phyloP scores from a whole-genome alignment of 2,329 filamentous ascomycete species.

The Eutypa lata region DNA sequence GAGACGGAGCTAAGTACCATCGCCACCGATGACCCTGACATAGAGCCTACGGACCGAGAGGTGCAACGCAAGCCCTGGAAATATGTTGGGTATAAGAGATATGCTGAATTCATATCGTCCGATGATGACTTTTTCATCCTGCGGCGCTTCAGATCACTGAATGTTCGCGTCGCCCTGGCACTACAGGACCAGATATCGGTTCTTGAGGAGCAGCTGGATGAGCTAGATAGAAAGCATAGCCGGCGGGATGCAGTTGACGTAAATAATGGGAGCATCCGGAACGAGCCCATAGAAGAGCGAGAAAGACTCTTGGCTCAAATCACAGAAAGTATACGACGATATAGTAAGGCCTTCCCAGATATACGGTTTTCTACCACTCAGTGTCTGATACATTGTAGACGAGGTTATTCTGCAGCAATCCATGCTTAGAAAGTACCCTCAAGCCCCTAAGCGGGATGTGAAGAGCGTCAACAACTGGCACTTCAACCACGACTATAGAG shows the following conservation, averaged over 20 bases:
- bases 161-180: conserved; percentile 25
- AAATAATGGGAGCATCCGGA: conserved; percentile 26
- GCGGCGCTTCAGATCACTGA: conserved; percentile 29
- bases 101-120: conserved; percentile 25
- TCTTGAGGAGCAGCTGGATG: conserved; percentile 25
- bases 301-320: conserved; percentile 11
- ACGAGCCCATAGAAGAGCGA: conserved; percentile 18
- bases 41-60: not conserved
- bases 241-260: conserved; percentile 10
- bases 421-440: conserved; percentile 10
- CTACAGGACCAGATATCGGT: conserved; percentile 31
- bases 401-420: conserved; percentile 23
- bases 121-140: conserved; percentile 31
- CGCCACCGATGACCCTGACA: not conserved
- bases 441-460: conserved; percentile 18
- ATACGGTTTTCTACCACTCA: not conserved
- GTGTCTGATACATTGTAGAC: conserved; percentile 11
- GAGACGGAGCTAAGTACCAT: not conserved
- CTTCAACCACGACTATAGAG: conserved; percentile 8
- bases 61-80: conserved; percentile 25
- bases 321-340: conserved; percentile 13
- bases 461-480: conserved; percentile 22
- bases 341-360: conserved; percentile 18
- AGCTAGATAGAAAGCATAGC: conserved; percentile 7
- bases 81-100: conserved; percentile 27